Evolutionary conservation across 78 protist species (phyloP).

Genomic region (Pelomyxa schiedti): DNA sequence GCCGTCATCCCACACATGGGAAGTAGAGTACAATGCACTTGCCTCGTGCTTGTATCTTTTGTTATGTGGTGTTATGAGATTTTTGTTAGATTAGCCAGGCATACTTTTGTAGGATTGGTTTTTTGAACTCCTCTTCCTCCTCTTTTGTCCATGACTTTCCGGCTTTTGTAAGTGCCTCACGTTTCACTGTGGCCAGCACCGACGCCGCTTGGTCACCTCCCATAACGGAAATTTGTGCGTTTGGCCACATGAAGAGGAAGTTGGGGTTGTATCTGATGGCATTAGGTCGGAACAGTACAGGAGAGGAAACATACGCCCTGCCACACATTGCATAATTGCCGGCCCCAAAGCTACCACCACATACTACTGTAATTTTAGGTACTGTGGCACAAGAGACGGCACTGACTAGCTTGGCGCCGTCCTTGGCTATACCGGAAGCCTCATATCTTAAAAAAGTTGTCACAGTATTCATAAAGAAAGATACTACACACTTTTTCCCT

Average conservation of each 20-base stretch:
- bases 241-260: constrained; percentile 94
- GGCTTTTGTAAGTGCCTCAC: constrained; percentile 36
- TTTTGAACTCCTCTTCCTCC: constrained; percentile 44
- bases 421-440: constrained; percentile 81
- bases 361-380: constrained; percentile 89
- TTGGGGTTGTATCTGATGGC: constrained; percentile 65
- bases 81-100: constrained; percentile 76
- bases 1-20: constrained; percentile 93
- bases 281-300: neutral
- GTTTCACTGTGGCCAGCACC: constrained; percentile 39
- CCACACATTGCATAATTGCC: constrained; percentile 98
- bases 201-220: constrained; percentile 94
- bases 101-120: constrained; percentile 52
- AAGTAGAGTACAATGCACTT: neutral
- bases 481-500: constrained; percentile 73
- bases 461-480: too few relatives aligned
- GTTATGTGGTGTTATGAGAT: constrained; percentile 69
- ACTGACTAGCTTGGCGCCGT: constrained; percentile 94
- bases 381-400: constrained; percentile 90
- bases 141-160: constrained; percentile 43
- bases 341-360: constrained; percentile 94
- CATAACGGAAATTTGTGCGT: constrained; percentile 89
- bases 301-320: constrained; percentile 48
- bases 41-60: neutral
- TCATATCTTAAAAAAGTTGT: too few relatives aligned